phyloP scores from a whole-genome alignment of 768 basidiomycete species.

The Boletus pseudo-olivaceus region DNA sequence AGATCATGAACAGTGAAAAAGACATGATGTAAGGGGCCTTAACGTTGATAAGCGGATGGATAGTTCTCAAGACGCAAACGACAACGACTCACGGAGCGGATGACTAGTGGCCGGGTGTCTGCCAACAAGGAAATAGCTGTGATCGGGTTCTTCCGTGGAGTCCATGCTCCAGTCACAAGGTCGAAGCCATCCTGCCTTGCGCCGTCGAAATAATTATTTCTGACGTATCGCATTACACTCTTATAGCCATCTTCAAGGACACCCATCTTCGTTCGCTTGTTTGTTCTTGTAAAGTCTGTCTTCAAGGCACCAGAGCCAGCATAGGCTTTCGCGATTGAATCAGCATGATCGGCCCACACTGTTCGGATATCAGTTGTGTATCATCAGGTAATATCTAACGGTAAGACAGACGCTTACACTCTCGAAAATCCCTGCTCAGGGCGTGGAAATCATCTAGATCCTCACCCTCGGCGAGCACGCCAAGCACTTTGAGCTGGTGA shows the following conservation, averaged over 20 bases:
- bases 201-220: conserved; percentile 97
- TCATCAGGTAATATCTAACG: not conserved
- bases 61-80: not conserved
- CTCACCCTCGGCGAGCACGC: conserved; percentile 67
- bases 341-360: conserved; percentile 99
- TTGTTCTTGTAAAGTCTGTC: conserved; percentile 94
- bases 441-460: conserved; percentile 78
- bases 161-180: conserved; percentile 88
- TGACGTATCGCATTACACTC: conserved; percentile 78
- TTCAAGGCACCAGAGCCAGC: conserved; percentile 95
- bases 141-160: conserved; percentile 71
- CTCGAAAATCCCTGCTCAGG: conserved; percentile 80
- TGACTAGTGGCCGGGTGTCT: conserved; percentile 77
- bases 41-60: conserved; percentile 1
- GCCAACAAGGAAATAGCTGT: conserved; percentile 67
- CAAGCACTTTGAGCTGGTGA: conserved; percentile 68
- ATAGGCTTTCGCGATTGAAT: conserved; percentile 85
- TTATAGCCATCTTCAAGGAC: conserved; percentile 83
- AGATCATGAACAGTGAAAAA: conserved; percentile 85
- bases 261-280: conserved; percentile 81
- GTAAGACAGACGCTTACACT: conserved; percentile 53
- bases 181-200: conserved; percentile 93
- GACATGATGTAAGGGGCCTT: conserved; percentile 83
- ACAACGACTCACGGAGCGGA: conserved; percentile 70
- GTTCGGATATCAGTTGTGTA: conserved; percentile 9